These are phyloP conservation scores for Hydnum rufescens DNA, from an alignment of 768 basidiomycete genomes.

Conservation along the genomic window DNA sequence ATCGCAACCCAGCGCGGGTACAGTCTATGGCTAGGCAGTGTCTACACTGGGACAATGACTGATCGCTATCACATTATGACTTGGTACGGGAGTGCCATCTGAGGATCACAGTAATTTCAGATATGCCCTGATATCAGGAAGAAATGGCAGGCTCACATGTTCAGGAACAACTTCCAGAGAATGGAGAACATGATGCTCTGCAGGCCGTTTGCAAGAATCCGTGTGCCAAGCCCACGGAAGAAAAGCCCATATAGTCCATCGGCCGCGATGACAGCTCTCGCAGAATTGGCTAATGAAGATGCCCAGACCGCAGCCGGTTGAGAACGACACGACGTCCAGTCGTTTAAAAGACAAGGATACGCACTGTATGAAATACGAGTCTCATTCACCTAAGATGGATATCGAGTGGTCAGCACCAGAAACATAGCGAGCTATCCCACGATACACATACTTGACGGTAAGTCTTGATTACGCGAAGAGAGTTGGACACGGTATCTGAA, in stretches of 20 bases:
- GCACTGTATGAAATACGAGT: conserved; percentile 52
- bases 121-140: not conserved
- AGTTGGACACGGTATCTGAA: conserved; percentile 77
- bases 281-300: conserved; percentile 31
- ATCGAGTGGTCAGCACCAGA: too few relatives aligned
- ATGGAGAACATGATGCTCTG: conserved; percentile 85
- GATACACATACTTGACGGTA: conserved; percentile 58
- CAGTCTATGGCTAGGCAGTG: too few relatives aligned
- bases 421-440: too few relatives aligned
- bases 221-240: conserved; percentile 75
- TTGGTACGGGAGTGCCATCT: too few relatives aligned
- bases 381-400: conserved; percentile 23
- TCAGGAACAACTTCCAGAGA: conserved; percentile 79
- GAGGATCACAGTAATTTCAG: not conserved
- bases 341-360: conserved; percentile 9
- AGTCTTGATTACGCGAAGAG: conserved; percentile 82
- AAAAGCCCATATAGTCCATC: conserved; percentile 72
- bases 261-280: conserved; percentile 45
- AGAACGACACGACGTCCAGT: too few relatives aligned
- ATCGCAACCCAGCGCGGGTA: too few relatives aligned
- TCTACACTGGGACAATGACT: too few relatives aligned
- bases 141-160: conserved; percentile 39
- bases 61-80: too few relatives aligned
- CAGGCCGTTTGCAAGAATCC: conserved; percentile 75
- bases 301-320: not conserved